Conservation (phyloP, 257 asterid genomes). For the Solanum gracilifrons region DNA sequence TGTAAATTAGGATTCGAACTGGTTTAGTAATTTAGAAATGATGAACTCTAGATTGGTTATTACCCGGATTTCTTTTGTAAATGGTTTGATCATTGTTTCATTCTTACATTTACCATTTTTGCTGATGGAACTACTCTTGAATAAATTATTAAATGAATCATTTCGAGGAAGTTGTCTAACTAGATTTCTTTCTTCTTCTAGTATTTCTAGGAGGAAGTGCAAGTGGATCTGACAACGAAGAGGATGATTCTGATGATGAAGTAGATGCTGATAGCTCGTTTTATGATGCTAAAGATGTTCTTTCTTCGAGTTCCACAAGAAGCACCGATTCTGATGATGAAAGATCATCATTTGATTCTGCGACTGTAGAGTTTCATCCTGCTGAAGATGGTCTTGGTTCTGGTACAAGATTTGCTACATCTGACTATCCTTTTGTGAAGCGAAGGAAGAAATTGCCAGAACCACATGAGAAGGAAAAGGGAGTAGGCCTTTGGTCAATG, state of each 20-base stretch:
- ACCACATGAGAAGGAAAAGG: conserved; percentile 15
- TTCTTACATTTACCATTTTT: not conserved
- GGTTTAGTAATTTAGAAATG: not conserved
- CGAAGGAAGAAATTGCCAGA: conserved; percentile 14
- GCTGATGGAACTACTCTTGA: not conserved
- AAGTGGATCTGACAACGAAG: conserved; percentile 9
- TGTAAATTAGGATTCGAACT: not conserved
- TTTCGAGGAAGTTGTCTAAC: not conserved
- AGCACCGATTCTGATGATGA: not conserved
- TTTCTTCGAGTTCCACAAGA: conserved; percentile 5
- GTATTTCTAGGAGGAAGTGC: conserved; percentile 7
- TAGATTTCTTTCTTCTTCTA: not conserved
- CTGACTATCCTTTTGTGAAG: conserved; percentile 3
- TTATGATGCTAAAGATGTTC: conserved; percentile 2
- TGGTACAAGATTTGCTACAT: not conserved
- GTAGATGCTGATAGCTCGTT: not conserved
- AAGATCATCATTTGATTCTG: conserved; percentile 7
- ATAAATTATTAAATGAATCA: not conserved
- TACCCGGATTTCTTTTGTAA: not conserved
- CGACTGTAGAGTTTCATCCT: not conserved
- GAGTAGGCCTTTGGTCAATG: conserved; percentile 16
- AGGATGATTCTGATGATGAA: conserved; percentile 12
- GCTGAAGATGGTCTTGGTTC: conserved; percentile 1
- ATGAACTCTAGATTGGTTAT: not conserved
- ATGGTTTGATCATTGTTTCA: not conserved